Conservation (phyloP, 768 basidiomycete species). For the Psilocybe sp. region DNA sequence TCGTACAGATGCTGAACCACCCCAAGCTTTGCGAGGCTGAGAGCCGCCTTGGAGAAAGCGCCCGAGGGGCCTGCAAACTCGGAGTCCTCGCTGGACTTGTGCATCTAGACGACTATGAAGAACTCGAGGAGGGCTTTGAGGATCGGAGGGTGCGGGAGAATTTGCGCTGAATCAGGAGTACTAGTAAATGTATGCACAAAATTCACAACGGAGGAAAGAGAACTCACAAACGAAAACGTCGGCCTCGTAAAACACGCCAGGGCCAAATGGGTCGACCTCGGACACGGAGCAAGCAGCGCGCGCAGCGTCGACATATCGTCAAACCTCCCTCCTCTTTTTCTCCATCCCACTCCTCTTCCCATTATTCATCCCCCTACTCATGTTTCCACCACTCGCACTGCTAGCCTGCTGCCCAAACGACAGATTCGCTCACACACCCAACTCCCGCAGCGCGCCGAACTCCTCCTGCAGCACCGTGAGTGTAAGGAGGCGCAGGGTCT, state of each 20-base stretch:
- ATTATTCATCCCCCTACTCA: constrained; percentile 11
- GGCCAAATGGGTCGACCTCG: constrained; percentile 28
- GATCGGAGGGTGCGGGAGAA: constrained; percentile 26
- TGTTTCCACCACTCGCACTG: background rate
- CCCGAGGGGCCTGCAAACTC: no score
- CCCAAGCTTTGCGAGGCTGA: constrained; percentile 30
- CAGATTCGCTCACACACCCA: constrained; percentile 34
- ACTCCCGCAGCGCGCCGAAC: constrained; percentile 23
- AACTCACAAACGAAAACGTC: constrained; percentile 31
- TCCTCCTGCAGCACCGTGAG: constrained; percentile 23
- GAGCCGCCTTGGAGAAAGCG: constrained; percentile 23
- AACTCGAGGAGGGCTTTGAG: constrained; percentile 29
- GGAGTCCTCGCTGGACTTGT: constrained; percentile 33
- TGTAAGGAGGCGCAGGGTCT: constrained; percentile 24
- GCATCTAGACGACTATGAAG: constrained; percentile 30
- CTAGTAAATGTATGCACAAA: background rate
- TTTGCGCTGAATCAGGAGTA: constrained; percentile 24
- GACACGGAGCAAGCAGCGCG: constrained; percentile 27
- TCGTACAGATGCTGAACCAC: constrained; percentile 28
- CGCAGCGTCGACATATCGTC: constrained; percentile 28
- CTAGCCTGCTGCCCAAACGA: constrained; percentile 19
- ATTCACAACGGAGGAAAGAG: background rate
- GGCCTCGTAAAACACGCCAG: constrained; percentile 34
- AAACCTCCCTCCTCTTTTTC: constrained; percentile 16
- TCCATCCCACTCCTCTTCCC: constrained; percentile 11